Percentiles rank a stretch among this genome's conserved stretches.
These are phyloP conservation scores for Tricholoma flavovirens DNA, from an alignment of 768 basidiomycete genomes.

Conservation along the genomic window DNA sequence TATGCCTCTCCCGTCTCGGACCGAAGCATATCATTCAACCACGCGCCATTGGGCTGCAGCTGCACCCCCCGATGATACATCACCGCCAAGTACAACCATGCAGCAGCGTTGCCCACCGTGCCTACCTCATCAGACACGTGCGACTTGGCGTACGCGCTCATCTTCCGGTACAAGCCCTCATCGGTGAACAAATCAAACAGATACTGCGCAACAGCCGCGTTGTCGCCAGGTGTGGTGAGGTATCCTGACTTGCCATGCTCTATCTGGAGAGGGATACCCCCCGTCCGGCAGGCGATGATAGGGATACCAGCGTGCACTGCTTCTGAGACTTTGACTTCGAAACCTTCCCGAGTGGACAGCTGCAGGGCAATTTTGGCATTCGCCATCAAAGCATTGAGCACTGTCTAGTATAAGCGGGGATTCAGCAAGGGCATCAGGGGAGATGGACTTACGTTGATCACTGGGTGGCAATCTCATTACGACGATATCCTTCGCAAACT, in stretches of 20 bases:
- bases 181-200: slow-evolving; percentile 77
- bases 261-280: slow-evolving; percentile 92
- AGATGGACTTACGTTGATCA: slow-evolving; percentile 59
- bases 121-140: slow-evolving; percentile 83
- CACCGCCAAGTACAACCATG: slow-evolving; percentile 63
- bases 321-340: slow-evolving; percentile 96
- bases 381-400: slow-evolving; percentile 84
- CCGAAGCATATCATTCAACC: slow-evolving; percentile 79
- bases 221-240: slow-evolving; percentile 74
- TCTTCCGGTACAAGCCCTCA: slow-evolving; percentile 53
- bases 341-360: slow-evolving; percentile 90
- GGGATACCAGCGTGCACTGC: slow-evolving; percentile 89
- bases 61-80: slow-evolving; percentile 75
- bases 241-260: slow-evolving; percentile 84
- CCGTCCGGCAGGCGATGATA: slow-evolving; percentile 77
- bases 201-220: slow-evolving; percentile 66
- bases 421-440: neutral
- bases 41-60: slow-evolving; percentile 74
- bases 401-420: slow-evolving; percentile 27
- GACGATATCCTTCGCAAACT: slow-evolving; percentile 58
- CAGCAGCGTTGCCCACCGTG: slow-evolving; percentile 74
- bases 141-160: slow-evolving; percentile 63
- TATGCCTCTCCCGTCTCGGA: slow-evolving; percentile 73
- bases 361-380: slow-evolving; percentile 89
- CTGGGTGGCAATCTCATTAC: slow-evolving; percentile 80